A percentile compares a stretch with the other conserved stretches of the same genome.
These are phyloP conservation scores for Phytophthora citrophthora DNA, from an alignment of 352 stramenopile genomes.

Conservation along the genomic window DNA sequence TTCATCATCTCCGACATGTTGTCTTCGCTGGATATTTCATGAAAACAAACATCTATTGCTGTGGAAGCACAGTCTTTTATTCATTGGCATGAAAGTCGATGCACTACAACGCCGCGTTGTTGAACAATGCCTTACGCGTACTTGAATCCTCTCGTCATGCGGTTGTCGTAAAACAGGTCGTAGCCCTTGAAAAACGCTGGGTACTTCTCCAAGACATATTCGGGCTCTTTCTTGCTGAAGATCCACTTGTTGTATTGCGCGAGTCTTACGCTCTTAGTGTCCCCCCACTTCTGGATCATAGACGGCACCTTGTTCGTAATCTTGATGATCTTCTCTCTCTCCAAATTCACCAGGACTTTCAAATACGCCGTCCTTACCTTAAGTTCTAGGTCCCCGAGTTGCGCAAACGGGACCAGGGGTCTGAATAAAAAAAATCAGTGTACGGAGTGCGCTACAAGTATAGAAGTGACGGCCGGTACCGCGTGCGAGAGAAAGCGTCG, in stretches of 20 bases:
- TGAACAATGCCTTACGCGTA: background rate
- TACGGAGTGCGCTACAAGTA: too few relatives aligned
- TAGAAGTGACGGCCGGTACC: too few relatives aligned
- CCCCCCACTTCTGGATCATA: too few relatives aligned
- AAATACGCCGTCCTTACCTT: background rate
- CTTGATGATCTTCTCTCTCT: background rate
- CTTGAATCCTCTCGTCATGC: background rate
- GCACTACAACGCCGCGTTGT: too few relatives aligned
- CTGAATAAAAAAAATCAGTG: slow-evolving; percentile 14
- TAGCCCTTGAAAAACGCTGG: background rate
- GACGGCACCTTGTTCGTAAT: background rate
- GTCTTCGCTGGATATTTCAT: too few relatives aligned
- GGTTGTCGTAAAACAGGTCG: background rate
- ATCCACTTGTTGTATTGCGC: background rate
- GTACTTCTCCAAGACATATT: background rate
- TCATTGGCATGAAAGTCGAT: too few relatives aligned
- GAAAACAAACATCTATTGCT: too few relatives aligned
- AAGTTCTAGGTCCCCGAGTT: background rate
- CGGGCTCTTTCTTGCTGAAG: background rate
- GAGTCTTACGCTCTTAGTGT: background rate
- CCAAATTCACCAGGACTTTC: background rate
- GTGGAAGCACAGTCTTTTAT: too few relatives aligned
- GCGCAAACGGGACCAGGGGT: background rate
- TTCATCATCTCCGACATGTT: too few relatives aligned
- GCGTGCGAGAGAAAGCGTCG: too few relatives aligned